Evolutionary conservation across 768 basidiomycete genomes (phyloP).

Genomic region (Solioccasus polychromus): DNA sequence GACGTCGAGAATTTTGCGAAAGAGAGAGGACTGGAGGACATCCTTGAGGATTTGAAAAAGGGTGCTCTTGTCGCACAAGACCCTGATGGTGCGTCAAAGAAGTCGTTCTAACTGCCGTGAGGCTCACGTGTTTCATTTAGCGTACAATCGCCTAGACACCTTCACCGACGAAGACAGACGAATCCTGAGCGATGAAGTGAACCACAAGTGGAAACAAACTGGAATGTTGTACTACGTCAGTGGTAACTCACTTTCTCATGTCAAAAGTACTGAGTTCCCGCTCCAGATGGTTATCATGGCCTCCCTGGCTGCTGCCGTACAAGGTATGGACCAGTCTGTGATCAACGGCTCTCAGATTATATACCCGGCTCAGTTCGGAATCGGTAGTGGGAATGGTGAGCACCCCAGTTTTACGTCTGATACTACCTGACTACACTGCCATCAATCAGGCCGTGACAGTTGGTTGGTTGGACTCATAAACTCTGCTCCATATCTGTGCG

Average conservation of each 20-base stretch:
- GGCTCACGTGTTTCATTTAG: too few relatives aligned
- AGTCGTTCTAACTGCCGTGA: too few relatives aligned
- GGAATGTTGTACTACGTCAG: slow-evolving; percentile 40
- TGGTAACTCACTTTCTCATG: neutral
- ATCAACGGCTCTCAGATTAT: slow-evolving; percentile 43
- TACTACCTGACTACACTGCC: neutral
- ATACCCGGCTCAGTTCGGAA: slow-evolving; percentile 57
- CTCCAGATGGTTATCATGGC: slow-evolving; percentile 53
- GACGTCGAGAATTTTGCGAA: slow-evolving; percentile 61
- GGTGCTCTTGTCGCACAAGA: slow-evolving; percentile 75
- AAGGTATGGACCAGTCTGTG: slow-evolving; percentile 49
- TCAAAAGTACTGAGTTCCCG: slow-evolving; percentile 18
- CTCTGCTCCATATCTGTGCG: slow-evolving; percentile 55
- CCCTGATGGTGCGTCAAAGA: slow-evolving; percentile 46
- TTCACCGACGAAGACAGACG: slow-evolving; percentile 44
- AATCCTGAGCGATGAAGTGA: slow-evolving; percentile 43
- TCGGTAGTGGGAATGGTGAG: slow-evolving; percentile 32
- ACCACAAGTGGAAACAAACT: slow-evolving; percentile 50
- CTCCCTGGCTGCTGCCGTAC: slow-evolving; percentile 78
- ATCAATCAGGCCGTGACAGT: slow-evolving; percentile 41
- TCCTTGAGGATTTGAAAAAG: slow-evolving; percentile 51
- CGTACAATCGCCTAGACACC: slow-evolving; percentile 37
- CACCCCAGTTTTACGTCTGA: slow-evolving; percentile 3
- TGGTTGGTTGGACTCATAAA: slow-evolving; percentile 82
- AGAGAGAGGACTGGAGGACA: slow-evolving; percentile 39